Evolutionary conservation across 805 yeast species (phyloP).

Genomic region (Hanseniaspora occidentalis): DNA sequence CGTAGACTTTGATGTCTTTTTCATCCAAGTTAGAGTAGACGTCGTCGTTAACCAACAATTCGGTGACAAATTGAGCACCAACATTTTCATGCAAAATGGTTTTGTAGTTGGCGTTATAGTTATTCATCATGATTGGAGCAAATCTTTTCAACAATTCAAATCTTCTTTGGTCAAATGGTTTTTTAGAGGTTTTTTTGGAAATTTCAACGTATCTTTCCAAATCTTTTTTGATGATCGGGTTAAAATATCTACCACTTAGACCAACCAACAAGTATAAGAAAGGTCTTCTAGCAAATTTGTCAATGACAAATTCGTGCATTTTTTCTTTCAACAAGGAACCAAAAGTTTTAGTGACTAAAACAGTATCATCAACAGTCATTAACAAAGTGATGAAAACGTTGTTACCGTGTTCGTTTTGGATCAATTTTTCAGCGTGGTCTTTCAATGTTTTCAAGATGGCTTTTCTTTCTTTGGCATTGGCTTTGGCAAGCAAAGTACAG

Average conservation of each 20-base stretch:
- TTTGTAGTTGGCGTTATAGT: conserved; percentile 37
- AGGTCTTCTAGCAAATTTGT: conserved; percentile 82
- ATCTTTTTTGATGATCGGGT: conserved; percentile 54
- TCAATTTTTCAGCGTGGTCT: conserved; percentile 61
- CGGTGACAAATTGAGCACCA: conserved; percentile 76
- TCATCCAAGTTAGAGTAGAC: conserved; percentile 30
- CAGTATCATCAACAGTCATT: conserved; percentile 90
- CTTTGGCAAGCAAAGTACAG: conserved; percentile 60
- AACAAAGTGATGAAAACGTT: conserved; percentile 64
- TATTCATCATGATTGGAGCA: conserved; percentile 49
- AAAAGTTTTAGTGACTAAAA: conserved; percentile 63
- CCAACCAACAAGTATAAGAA: conserved; percentile 71
- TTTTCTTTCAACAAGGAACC: conserved; percentile 34
- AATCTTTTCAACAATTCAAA: conserved; percentile 52
- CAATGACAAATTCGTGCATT: conserved; percentile 42
- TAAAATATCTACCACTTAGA: conserved; percentile 68
- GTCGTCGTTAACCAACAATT: conserved; percentile 50
- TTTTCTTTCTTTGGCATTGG: conserved; percentile 90
- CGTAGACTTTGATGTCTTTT: conserved; percentile 26
- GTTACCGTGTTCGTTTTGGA: conserved; percentile 80
- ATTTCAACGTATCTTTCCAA: conserved; percentile 47
- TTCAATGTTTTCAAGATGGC: conserved; percentile 57
- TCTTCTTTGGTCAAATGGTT: conserved; percentile 69
- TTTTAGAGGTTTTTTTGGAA: conserved; percentile 65
- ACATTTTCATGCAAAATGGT: conserved; percentile 53